Base-by-base conservation (phyloP, 495 filamentous ascomycete genomes). In the Cudoniella acicularis region DNA sequence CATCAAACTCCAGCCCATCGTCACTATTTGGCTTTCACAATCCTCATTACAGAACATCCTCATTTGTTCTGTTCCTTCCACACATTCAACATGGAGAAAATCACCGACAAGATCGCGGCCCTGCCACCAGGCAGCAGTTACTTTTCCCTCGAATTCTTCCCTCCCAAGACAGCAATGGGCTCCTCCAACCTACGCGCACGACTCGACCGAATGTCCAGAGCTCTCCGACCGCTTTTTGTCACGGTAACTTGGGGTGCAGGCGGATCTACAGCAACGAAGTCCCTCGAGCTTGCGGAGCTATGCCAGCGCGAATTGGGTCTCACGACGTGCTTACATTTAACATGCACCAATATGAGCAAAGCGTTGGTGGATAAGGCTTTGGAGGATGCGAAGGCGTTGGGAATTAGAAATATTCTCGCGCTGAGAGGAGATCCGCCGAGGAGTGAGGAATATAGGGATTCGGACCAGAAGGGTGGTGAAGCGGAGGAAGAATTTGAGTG, bases 71-170 rank as follows among this genome's bases (percentile, higher is more conserved):
- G 9, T 30, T 47, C 54, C 22, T 16, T 13, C 10, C 16, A 23
- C 45, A 25, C 23, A 17, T 24, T 27, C 16, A 69, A 40, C 43
- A 93, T 92, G 88, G 87, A 94, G 73, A 96, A 91, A 74, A 91
- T 98, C 69, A 96, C 91, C 54, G 88, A 96, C 78, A 98, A 98
- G 81, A 92, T 98, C 67, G 89, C 89, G 73, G 90, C 91, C 61
- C 75, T 98, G 75, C 89, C 90, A 69, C 81, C 86, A 40, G 84
- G 88, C 72, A 81, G 82, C 52, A 84, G 84, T 66, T 98, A 93
- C 78, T 93, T 96, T 75, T 98, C 95, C 27, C 87, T 98, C 64
- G 95, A 98, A 77, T 98, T 98, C 83, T 98, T 98, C 74, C 94
- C 94, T 54, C 95, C 95, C 52, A 98, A 96, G 75, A 98, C 94